Evolutionary conservation across 345 rosid genomes (phyloP).

Genomic region (Aegle marmelos): DNA sequence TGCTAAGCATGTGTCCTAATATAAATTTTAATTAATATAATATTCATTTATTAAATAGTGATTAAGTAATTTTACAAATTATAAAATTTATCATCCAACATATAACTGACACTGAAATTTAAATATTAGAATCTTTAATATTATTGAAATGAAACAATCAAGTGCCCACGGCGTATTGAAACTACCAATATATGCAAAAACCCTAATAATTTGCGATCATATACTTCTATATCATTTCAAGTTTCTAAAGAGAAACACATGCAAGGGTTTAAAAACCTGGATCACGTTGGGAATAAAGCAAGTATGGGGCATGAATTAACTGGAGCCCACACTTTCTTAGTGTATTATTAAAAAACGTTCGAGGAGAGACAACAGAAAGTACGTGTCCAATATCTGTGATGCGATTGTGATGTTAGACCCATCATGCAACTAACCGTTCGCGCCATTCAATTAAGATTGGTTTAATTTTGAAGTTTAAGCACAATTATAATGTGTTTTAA

Average conservation of each 20-base stretch:
- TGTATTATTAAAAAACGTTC: neutral
- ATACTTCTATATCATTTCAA: too few species aligned
- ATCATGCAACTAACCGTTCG: neutral
- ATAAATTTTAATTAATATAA: rapidly evolving
- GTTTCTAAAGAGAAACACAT: too few species aligned
- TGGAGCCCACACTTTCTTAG: neutral
- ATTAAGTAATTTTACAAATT: too few species aligned
- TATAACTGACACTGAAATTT: too few species aligned
- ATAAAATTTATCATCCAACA: too few species aligned
- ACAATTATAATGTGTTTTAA: neutral
- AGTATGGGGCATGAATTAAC: neutral
- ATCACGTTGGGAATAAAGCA: neutral
- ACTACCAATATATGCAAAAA: too few species aligned
- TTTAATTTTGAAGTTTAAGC: neutral
- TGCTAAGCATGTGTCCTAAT: too few species aligned
- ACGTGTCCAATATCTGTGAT: neutral
- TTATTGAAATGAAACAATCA: too few species aligned
- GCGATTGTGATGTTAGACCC: neutral
- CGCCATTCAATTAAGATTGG: neutral
- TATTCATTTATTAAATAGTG: too few species aligned
- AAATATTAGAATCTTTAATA: too few species aligned
- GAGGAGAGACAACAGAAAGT: neutral
- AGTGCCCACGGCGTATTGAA: too few species aligned
- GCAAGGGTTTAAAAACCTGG: neutral
- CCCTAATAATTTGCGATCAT: too few species aligned